Evolutionary conservation across 306 rosid genomes (phyloP), one percentile per base, ranked within the genome.

Genomic region (Pachyrhizus erosus): DNA sequence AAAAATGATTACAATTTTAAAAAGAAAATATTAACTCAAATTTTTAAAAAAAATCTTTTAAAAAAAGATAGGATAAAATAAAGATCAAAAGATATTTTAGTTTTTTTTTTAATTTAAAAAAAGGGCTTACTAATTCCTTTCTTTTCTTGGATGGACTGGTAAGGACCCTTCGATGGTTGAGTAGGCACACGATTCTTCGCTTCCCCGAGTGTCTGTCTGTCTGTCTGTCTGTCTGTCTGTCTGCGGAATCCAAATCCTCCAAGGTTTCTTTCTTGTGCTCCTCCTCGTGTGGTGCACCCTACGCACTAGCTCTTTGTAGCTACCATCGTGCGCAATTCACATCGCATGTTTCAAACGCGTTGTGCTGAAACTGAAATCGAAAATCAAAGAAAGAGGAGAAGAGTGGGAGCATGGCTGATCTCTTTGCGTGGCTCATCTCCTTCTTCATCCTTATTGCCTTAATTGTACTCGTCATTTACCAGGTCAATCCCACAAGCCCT

Each of bases 391-490:
- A 45, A 20, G 46, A 69, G 54, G 69, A 55, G 29, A 29, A 79
- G 77, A 66, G 74, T 57, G 46, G 66, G 71, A 87, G 54, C 73
- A 95, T 96, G 99, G 94, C 83, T 66, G 97, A 89, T 91, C 84
- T 96, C 12, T 88, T 76, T 27, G 92, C 85, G 75, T 96, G 99
- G 99, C 97, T 96, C 48, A 39, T 96, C 77, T 93, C 98, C 87
- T 96, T 96, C 91, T 92, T 96, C 88, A 61, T 92, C 75, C 89
- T 93, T 85, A 92, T 96, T 33, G 90, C 92, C 31, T 88, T 96
- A 61, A 91, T 96, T 70, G 80, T 88, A 43, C 66, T 92, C 61
- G 76, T 93, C 48, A 91, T 91, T 78, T 96, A 84, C 84, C 99
- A 96, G 99, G 99, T 94, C 82, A 71, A 46, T 76, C 73, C 70